A percentile compares a stretch with the other conserved stretches of the same genome.
Conservation (phyloP, 495 filamentous ascomycete species). For the Penicillium odoratum region DNA sequence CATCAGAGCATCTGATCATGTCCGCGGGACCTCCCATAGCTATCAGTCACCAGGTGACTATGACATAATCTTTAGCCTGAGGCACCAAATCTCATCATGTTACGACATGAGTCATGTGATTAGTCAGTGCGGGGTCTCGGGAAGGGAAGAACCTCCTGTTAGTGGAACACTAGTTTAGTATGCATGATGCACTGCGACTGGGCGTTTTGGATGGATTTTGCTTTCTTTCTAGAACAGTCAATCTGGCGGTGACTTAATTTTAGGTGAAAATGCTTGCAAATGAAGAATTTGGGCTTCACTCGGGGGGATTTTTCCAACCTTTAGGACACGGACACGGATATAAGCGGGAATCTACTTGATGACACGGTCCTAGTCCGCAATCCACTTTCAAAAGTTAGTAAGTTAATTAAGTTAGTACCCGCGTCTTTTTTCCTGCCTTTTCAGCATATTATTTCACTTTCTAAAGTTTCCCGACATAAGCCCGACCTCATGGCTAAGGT, state of each 20-base stretch:
- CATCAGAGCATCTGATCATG: constrained; percentile 19
- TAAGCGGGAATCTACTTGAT: constrained; percentile 7
- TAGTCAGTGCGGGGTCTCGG: constrained; percentile 3
- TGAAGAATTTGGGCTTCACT: constrained; percentile 13
- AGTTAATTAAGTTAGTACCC: constrained; percentile 3
- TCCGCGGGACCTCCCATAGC: constrained; percentile 12
- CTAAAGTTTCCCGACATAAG: background rate
- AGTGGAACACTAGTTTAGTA: background rate
- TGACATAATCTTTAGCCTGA: constrained; percentile 9
- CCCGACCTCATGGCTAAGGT: background rate
- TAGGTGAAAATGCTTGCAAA: background rate
- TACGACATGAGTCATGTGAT: constrained; percentile 14
- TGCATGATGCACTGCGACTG: background rate
- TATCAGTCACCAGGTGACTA: background rate
- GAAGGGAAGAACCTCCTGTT: constrained; percentile 1
- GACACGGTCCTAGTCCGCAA: constrained; percentile 9
- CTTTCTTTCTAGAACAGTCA: background rate
- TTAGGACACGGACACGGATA: constrained; percentile 8
- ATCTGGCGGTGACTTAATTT: background rate
- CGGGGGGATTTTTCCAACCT: constrained; percentile 16
- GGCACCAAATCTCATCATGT: background rate
- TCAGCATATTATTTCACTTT: background rate
- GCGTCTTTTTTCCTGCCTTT: constrained; percentile 1
- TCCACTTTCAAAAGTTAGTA: background rate
- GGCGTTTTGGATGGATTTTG: background rate